Evolutionary conservation across 176 grass and related monocot genomes (phyloP).

Genomic region (Avena atlantica): DNA sequence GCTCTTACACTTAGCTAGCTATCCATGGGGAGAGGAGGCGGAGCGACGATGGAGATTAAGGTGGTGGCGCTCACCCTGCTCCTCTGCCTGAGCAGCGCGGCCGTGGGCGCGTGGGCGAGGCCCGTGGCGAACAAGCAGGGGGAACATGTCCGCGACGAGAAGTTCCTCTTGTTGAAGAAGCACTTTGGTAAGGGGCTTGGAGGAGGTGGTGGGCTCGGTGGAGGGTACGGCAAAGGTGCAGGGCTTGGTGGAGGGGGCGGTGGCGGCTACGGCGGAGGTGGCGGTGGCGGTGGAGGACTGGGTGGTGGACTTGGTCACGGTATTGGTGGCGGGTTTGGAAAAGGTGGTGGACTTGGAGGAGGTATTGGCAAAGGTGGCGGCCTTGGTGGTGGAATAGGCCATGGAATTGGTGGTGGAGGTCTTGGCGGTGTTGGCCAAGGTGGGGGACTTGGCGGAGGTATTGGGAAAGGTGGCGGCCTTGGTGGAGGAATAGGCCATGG

Average conservation of each 20-base stretch:
- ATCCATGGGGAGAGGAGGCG: constrained; percentile 10
- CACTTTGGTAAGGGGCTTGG: constrained; percentile 52
- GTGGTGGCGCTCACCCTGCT: constrained; percentile 48
- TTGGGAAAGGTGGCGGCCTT: constrained; percentile 20
- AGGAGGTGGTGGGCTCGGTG: constrained; percentile 30
- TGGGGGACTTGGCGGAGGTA: not conserved
- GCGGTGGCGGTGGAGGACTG: constrained; percentile 25
- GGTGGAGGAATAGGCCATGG: constrained; percentile 31
- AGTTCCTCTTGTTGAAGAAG: constrained; percentile 65
- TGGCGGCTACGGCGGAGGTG: not conserved
- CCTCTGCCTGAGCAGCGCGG: constrained; percentile 60
- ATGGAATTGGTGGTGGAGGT: constrained; percentile 29
- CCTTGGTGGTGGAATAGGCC: constrained; percentile 20
- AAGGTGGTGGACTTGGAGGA: constrained; percentile 36
- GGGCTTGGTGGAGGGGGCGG: constrained; percentile 41
- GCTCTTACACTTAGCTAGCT: not conserved
- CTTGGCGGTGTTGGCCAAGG: constrained; percentile 31
- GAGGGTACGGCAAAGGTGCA: not conserved
- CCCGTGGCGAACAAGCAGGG: constrained; percentile 34
- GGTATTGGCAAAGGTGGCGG: constrained; percentile 34
- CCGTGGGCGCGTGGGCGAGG: constrained; percentile 53
- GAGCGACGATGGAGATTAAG: constrained; percentile 41
- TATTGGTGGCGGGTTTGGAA: constrained; percentile 6
- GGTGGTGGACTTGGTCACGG: constrained; percentile 38
- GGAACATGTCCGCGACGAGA: constrained; percentile 39